Evolutionary conservation across 2,329 filamentous ascomycete genomes (phyloP).

Genomic region (Cytospora piceicola): DNA sequence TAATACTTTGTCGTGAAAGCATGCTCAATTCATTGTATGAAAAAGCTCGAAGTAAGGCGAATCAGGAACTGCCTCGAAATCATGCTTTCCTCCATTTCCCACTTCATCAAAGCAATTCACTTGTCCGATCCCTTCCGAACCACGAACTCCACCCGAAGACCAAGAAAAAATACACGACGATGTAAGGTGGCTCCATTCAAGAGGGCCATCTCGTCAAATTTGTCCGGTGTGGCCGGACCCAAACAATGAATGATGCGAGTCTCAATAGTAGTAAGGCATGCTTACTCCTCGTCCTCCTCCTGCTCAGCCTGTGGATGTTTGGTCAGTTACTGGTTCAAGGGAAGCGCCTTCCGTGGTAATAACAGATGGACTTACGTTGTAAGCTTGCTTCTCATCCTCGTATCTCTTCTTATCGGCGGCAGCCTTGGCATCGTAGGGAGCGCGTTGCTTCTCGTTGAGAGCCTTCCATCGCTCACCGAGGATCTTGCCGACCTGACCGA

Average conservation of each 20-base stretch:
- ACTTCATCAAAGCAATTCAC: slow-evolving; percentile 27
- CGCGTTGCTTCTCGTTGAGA: slow-evolving; percentile 87
- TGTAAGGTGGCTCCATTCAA: slow-evolving; percentile 3
- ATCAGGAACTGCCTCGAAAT: not conserved
- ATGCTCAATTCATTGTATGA: slow-evolving; percentile 11
- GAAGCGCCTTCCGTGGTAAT: slow-evolving; percentile 30
- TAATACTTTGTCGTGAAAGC: slow-evolving; percentile 4
- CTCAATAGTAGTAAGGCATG: not conserved
- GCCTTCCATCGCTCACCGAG: slow-evolving; percentile 99
- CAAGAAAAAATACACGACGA: slow-evolving; percentile 24
- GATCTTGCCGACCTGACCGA: slow-evolving; percentile 97
- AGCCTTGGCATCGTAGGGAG: slow-evolving; percentile 96
- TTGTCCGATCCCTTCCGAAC: slow-evolving; percentile 20
- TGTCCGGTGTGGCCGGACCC: slow-evolving; percentile 11
- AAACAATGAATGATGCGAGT: not conserved
- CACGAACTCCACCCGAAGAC: slow-evolving; percentile 25
- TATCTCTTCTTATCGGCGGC: slow-evolving; percentile 98
- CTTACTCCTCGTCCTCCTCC: slow-evolving; percentile 53
- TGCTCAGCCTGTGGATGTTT: slow-evolving; percentile 55
- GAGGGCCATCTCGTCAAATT: slow-evolving; percentile 2
- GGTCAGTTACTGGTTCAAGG: slow-evolving; percentile 36
- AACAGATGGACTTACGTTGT: slow-evolving; percentile 68
- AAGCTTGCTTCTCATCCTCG: slow-evolving; percentile 95
- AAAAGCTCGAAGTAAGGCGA: slow-evolving; percentile 6
- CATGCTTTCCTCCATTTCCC: slow-evolving; percentile 6